Evolutionary conservation across 768 basidiomycete species (phyloP).

Genomic region (Rhizopogon roseolus): DNA sequence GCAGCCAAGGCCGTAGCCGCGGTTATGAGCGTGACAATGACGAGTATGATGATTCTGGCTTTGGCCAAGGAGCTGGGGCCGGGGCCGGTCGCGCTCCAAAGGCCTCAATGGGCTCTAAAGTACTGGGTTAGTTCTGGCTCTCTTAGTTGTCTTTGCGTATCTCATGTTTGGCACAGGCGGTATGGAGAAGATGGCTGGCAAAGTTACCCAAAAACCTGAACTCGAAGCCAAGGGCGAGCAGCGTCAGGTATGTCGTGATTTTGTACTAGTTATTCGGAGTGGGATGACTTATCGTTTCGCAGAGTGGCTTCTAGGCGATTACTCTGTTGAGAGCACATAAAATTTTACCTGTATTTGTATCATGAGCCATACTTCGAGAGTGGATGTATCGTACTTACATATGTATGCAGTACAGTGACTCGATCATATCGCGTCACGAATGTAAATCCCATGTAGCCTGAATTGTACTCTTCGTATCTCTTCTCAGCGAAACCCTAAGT

Average conservation of each 20-base stretch:
- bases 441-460: too few species aligned
- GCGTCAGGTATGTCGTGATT: slow-evolving; percentile 1
- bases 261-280: background rate
- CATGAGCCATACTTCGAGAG: background rate
- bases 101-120: background rate
- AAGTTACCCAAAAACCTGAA: background rate
- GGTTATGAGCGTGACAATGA: slow-evolving; percentile 8
- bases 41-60: slow-evolving; percentile 3
- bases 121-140: slow-evolving; percentile 1
- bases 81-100: background rate
- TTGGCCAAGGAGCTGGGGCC: background rate
- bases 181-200: slow-evolving; percentile 6
- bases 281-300: background rate
- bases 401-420: background rate
- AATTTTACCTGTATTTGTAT: background rate
- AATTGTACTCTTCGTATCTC: too few species aligned
- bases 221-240: slow-evolving; percentile 2
- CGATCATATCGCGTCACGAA: too few species aligned
- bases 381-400: background rate
- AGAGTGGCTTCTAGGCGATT: background rate
- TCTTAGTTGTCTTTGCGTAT: background rate
- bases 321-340: background rate
- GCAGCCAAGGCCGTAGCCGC: background rate
- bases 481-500: too few species aligned
- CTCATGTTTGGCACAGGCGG: background rate